These are phyloP conservation scores for Royoungia palumana DNA, from an alignment of 768 basidiomycete genomes.

Conservation along the genomic window DNA sequence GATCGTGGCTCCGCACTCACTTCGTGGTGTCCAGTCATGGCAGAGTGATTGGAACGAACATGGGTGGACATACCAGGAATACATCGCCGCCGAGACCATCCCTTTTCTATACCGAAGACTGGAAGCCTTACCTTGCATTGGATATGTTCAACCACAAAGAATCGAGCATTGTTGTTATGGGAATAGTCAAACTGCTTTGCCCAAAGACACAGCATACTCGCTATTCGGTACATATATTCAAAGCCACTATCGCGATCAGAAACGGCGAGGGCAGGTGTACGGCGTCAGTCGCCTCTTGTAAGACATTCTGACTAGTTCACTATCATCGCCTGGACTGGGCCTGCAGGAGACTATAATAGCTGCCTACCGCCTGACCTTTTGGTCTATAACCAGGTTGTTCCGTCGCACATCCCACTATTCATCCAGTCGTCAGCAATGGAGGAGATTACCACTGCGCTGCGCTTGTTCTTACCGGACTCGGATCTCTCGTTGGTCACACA, in stretches of 20 bases:
- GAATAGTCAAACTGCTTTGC: constrained; percentile 1
- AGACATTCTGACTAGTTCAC: constrained; percentile 1
- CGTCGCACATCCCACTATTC: not conserved
- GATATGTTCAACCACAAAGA: not conserved
- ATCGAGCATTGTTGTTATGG: constrained; percentile 4
- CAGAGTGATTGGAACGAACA: constrained; percentile 5
- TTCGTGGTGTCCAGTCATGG: not conserved
- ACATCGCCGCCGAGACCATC: not conserved
- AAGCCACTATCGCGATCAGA: not conserved
- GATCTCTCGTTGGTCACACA: not conserved
- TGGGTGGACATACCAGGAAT: constrained; percentile 4
- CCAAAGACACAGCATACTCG: too few species aligned
- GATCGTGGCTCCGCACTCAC: constrained; percentile 2
- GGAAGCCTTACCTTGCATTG: not conserved
- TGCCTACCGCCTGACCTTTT: not conserved
- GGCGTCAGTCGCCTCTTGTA: constrained; percentile 1
- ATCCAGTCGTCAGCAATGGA: not conserved
- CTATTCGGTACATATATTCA: constrained; percentile 1
- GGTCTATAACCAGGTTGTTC: not conserved
- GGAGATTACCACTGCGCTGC: not conserved
- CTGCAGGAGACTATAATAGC: not conserved
- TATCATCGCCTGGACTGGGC: constrained; percentile 2
- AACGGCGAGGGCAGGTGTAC: constrained; percentile 1
- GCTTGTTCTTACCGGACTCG: not conserved
- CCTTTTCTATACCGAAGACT: not conserved